Evolutionary conservation across 169 alveolate genomes (phyloP), one percentile per base, ranked within the genome.

Genomic region (Babesia ovis): DNA sequence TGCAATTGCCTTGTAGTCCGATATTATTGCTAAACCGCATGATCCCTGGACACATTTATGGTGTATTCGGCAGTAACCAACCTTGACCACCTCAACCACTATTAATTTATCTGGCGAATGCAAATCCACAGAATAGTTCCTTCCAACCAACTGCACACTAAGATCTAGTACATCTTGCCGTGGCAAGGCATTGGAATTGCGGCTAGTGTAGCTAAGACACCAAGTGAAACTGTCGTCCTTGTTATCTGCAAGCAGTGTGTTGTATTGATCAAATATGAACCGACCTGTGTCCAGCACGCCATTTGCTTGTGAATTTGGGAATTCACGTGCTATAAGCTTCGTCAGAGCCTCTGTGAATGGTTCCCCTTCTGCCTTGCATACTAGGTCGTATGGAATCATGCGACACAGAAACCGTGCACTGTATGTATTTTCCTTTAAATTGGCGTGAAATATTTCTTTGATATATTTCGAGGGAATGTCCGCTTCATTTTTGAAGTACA

Each of bases 71-170:
- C 4, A 22, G 4, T 27, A 43, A 61, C 81, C 39, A 34, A 89
- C 93, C 91, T 89, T 88, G 14, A 85, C 85, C 4, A 89, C 93
- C 27, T 84, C 58, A 6, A 89, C 88, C 31, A 89, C 45, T 22
- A 89, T 42, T 31, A 88, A 71, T 60, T 81, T 69, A 61, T 89
- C 93, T 11, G 93, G 93, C 22, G 22, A 57, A 12, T 55, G 31
- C 34, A 89, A 59, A 64, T 84, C 85, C 12, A 89, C 93, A 20
- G 66, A 48, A 53, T 89, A 89, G 54, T 76, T 76, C 43, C 53
- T 45, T 29, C 93, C 93, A 27, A 89, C 75, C 46, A 86, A 57
- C 22, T 69, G 77, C 31, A 57, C 89, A 3, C 79, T 64, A 14
- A 89, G 55, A 22, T 77, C 88, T 22, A 89, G 54, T 23, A 89